A percentile compares a stretch with the other conserved stretches of the same genome.
These are phyloP conservation scores for Tausonia pullulans DNA, from an alignment of 1,284 basidiomycete species.

Conservation along the genomic window DNA sequence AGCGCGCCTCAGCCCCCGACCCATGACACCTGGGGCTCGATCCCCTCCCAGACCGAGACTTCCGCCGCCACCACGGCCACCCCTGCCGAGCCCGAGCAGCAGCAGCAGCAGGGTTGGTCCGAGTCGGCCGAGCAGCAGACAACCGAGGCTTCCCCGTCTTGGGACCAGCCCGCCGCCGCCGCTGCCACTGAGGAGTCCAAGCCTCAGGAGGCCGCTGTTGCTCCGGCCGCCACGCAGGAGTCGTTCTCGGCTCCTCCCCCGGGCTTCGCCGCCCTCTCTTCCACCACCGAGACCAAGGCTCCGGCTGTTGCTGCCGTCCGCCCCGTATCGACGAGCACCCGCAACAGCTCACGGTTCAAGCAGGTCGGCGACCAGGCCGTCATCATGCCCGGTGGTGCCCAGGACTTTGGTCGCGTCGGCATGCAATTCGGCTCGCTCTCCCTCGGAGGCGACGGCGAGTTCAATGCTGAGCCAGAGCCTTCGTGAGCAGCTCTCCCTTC, in stretches of 20 bases:
- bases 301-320: conserved; percentile 21
- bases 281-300: conserved; percentile 11
- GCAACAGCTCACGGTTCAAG: conserved; percentile 33
- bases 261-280: conserved; percentile 32
- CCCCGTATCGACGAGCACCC: conserved; percentile 25
- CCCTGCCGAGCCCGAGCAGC: conserved; percentile 16
- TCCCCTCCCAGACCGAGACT: not conserved
- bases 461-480: conserved; percentile 21
- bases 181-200: not conserved
- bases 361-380: conserved; percentile 35
- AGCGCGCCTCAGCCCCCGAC: conserved; percentile 6
- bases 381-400: conserved; percentile 31
- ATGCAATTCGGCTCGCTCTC: conserved; percentile 37
- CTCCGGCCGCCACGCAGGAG: conserved; percentile 9
- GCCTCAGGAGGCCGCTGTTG: conserved; percentile 12
- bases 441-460: conserved; percentile 32
- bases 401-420: conserved; percentile 29
- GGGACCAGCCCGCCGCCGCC: not conserved
- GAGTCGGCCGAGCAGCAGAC: conserved; percentile 8
- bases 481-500: conserved; percentile 19
- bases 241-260: conserved; percentile 25
- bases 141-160: conserved; percentile 7
- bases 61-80: conserved; percentile 1
- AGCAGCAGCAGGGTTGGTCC: conserved; percentile 12
- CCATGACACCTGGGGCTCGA: conserved; percentile 1